phyloP scores from a whole-genome alignment of 2,329 filamentous ascomycete genomes.

The Botrytis cinerea region DNA sequence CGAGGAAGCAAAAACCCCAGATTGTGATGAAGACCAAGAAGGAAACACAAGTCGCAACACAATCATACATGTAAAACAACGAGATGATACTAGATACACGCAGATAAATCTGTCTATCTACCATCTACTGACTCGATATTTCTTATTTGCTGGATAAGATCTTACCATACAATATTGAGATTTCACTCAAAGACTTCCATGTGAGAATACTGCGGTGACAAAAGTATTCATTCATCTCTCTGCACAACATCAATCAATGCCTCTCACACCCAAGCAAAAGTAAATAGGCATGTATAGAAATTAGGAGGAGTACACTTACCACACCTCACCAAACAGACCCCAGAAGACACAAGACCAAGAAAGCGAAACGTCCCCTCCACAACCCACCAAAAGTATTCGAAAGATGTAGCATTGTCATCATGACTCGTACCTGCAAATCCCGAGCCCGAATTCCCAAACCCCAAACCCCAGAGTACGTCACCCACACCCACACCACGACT shows the following conservation, averaged over 20 bases:
- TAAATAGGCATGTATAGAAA: neutral
- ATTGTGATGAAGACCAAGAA: neutral
- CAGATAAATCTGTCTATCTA: neutral
- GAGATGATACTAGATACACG: neutral
- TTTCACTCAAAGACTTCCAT: neutral
- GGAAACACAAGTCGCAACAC: neutral
- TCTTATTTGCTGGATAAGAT: neutral
- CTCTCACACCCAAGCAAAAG: neutral
- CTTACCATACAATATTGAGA: neutral
- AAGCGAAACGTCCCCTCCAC: neutral
- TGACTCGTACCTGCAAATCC: neutral
- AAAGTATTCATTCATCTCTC: neutral
- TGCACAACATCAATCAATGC: neutral
- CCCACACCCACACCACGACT: neutral
- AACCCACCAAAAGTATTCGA: neutral
- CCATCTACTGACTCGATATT: neutral
- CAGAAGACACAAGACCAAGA: no score
- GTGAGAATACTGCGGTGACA: accelerated
- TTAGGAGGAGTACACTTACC: neutral
- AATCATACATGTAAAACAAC: neutral
- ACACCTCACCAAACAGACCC: no score
- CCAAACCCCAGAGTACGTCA: neutral
- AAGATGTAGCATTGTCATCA: neutral
- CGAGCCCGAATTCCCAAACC: neutral
- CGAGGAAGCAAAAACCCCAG: neutral